These are phyloP conservation scores for Silene coronaria DNA, from an alignment of 179 eudicot genomes.

Conservation along the genomic window DNA sequence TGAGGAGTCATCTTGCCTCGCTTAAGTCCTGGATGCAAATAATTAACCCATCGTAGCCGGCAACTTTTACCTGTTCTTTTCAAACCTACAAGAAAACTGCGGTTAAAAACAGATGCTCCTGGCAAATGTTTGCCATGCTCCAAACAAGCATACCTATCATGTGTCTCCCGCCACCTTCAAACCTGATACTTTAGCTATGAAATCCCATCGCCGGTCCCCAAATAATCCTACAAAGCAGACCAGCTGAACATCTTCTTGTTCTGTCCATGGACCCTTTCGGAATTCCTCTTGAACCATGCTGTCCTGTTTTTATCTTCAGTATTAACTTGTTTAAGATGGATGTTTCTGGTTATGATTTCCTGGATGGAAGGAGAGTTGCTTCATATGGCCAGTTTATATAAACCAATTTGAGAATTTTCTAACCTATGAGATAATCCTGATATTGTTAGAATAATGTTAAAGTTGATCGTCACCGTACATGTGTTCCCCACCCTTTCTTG, in stretches of 20 bases:
- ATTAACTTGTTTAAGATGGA: neutral
- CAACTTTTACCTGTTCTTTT: constrained; percentile 85
- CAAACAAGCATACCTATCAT: constrained; percentile 48
- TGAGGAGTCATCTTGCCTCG: constrained; percentile 83
- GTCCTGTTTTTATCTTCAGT: neutral
- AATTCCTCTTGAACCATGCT: constrained; percentile 52
- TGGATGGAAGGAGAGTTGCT: constrained; percentile 23
- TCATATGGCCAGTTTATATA: constrained; percentile 42
- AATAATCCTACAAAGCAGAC: constrained; percentile 66
- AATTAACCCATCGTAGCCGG: constrained; percentile 87
- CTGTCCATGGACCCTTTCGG: constrained; percentile 85
- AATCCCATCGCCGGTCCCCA: constrained; percentile 92
- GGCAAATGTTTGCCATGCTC: constrained; percentile 32
- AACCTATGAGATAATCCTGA: constrained; percentile 28
- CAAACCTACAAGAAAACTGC: constrained; percentile 55
- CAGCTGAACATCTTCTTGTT: constrained; percentile 73
- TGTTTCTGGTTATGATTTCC: constrained; percentile 13
- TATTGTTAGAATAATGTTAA: constrained; percentile 24
- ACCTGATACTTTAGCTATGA: constrained; percentile 92
- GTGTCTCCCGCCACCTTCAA: constrained; percentile 97
- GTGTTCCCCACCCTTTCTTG: constrained; percentile 32
- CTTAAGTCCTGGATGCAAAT: constrained; percentile 80
- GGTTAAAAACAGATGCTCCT: constrained; percentile 29
- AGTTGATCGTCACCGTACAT: constrained; percentile 45
- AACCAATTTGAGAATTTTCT: constrained; percentile 16